phyloP scores from a whole-genome alignment of 2,329 filamentous ascomycete genomes.

The Arthrinium phaeospermum region DNA sequence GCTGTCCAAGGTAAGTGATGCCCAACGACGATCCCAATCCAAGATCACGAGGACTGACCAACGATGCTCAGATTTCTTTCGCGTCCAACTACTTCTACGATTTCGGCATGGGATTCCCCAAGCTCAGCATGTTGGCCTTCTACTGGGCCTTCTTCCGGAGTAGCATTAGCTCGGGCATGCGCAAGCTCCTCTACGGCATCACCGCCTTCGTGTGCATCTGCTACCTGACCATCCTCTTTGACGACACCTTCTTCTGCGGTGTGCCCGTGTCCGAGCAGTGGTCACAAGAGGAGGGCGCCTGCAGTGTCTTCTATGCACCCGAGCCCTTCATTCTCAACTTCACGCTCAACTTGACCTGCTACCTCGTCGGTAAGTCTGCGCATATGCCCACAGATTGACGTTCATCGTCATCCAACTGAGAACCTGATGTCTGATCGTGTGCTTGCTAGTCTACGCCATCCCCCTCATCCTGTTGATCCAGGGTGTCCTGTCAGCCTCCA shows the following conservation, averaged over 20 bases:
- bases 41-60: background rate
- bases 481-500: constrained; percentile 30
- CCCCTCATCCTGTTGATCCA: constrained; percentile 39
- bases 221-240: constrained; percentile 40
- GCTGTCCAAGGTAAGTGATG: constrained; percentile 38
- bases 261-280: constrained; percentile 41
- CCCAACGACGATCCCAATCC: background rate
- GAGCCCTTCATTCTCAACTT: constrained; percentile 44
- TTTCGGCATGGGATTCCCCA: constrained; percentile 43
- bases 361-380: constrained; percentile 35
- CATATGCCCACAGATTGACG: background rate
- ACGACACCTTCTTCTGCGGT: constrained; percentile 44
- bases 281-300: constrained; percentile 43
- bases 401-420: background rate
- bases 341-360: constrained; percentile 40
- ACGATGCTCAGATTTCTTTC: constrained; percentile 37
- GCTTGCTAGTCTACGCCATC: constrained; percentile 37
- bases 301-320: constrained; percentile 42
- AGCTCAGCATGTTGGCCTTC: constrained; percentile 44
- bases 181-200: constrained; percentile 37
- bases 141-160: constrained; percentile 42
- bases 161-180: constrained; percentile 34
- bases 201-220: constrained; percentile 39
- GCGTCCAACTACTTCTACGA: constrained; percentile 45
- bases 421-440: background rate